Percentiles rank a stretch among this genome's conserved stretches.
Evolutionary conservation across 78 protist species (phyloP).

Genomic region (Dictyostelium intermedium): DNA sequence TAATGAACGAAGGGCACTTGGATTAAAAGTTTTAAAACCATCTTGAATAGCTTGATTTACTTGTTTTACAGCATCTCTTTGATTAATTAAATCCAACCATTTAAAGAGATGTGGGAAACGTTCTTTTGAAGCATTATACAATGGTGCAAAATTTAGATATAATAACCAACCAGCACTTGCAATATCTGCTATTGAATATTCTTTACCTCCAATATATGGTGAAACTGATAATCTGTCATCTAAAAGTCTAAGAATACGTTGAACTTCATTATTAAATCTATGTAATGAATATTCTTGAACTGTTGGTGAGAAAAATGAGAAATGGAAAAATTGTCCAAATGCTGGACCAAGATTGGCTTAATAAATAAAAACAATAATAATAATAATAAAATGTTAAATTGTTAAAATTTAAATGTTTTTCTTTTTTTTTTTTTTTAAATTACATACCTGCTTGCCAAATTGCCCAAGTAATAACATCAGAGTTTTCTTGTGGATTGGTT

Average conservation of each 20-base stretch:
- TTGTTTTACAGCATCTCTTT: background rate
- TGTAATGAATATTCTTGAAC: background rate
- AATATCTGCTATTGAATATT: slow-evolving; percentile 34
- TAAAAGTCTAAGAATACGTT: slow-evolving; percentile 1
- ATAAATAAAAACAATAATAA: background rate
- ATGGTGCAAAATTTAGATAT: background rate
- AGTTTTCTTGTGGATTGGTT: background rate
- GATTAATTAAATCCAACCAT: background rate
- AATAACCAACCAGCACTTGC: slow-evolving; percentile 3
- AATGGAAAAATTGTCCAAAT: background rate
- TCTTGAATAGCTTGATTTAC: background rate
- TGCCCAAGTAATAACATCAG: slow-evolving; percentile 5
- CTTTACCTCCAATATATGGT: slow-evolving; percentile 4
- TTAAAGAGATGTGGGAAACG: background rate
- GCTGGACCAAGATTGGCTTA: background rate
- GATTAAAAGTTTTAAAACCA: background rate
- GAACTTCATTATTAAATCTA: slow-evolving; percentile 8
- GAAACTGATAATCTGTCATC: background rate
- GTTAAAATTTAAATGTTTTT: too few species aligned
- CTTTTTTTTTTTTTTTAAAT: too few species aligned
- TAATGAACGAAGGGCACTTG: background rate
- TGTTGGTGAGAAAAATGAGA: background rate
- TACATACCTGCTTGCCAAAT: background rate
- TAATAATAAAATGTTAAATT: too few species aligned
- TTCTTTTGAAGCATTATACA: background rate